phyloP scores from a whole-genome alignment of 2,329 filamentous ascomycete species.

The Arachnopeziza araneosa region DNA sequence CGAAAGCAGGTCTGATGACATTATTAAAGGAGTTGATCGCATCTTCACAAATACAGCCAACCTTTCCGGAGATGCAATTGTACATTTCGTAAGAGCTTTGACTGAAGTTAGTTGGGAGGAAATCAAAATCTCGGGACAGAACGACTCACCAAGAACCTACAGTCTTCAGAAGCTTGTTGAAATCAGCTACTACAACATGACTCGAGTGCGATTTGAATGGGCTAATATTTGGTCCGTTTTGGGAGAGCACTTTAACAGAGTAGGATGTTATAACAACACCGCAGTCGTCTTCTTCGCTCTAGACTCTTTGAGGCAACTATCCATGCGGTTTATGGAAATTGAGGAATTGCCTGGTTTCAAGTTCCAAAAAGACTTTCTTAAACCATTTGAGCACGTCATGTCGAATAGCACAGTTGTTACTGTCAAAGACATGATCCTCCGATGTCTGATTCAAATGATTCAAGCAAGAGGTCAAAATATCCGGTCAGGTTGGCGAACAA shows the following conservation, averaged over 20 bases:
- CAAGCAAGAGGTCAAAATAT: constrained; percentile 96
- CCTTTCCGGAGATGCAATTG: constrained; percentile 87
- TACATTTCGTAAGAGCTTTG: constrained; percentile 86
- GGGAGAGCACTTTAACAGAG: constrained; percentile 97
- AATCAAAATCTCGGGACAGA: constrained; percentile 93
- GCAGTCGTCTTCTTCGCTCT: constrained; percentile 96
- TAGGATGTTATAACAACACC: constrained; percentile 94
- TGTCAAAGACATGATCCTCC: constrained; percentile 95
- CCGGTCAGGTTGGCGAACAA: constrained; percentile 94
- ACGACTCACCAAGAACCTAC: constrained; percentile 92
- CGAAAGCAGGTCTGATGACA: constrained; percentile 87
- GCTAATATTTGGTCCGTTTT: constrained; percentile 95
- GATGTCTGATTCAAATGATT: constrained; percentile 98
- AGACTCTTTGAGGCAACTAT: constrained; percentile 89
- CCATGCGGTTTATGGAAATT: constrained; percentile 98
- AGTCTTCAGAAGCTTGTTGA: constrained; percentile 97
- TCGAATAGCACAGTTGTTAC: constrained; percentile 84
- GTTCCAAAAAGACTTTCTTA: constrained; percentile 98
- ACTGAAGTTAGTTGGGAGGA: constrained; percentile 99
- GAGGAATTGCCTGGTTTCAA: constrained; percentile 98
- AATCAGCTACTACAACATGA: constrained; percentile 99
- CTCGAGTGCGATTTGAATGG: constrained; percentile 96
- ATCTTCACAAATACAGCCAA: constrained; percentile 97
- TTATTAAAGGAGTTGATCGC: constrained; percentile 85
- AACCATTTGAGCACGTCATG: constrained; percentile 97